Conservation (phyloP, 768 basidiomycete genomes). For the Amylocystis lapponica region DNA sequence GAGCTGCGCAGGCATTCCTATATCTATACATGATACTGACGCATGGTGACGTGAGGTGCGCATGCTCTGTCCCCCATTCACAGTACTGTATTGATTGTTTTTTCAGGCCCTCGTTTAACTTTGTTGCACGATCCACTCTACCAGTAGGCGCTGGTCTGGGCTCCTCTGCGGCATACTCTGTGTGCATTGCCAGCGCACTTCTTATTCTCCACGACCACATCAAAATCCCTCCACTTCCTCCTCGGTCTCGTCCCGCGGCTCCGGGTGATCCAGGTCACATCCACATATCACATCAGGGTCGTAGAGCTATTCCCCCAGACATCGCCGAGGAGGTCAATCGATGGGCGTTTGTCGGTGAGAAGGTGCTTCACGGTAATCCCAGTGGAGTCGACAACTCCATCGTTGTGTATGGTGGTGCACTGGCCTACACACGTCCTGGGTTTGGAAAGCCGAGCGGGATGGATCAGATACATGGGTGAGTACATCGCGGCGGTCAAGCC, state of each 20-base stretch:
- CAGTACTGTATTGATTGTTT: constrained; percentile 9
- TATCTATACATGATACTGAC: constrained; percentile 88
- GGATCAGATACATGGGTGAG: constrained; percentile 81
- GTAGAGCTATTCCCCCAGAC: constrained; percentile 53
- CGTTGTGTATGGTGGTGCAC: constrained; percentile 85
- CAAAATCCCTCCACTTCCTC: constrained; percentile 44
- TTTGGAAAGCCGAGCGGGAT: constrained; percentile 77
- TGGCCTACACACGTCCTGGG: constrained; percentile 81
- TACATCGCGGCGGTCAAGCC: too few relatives aligned
- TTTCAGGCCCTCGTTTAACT: constrained; percentile 75
- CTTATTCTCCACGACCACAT: constrained; percentile 74
- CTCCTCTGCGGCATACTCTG: constrained; percentile 93
- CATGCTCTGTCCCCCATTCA: constrained; percentile 9
- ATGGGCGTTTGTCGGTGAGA: constrained; percentile 94
- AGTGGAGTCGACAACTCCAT: constrained; percentile 98
- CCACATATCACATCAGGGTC: constrained; percentile 59
- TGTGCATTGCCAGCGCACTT: constrained; percentile 75
- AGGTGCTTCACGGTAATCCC: constrained; percentile 94
- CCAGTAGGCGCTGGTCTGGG: constrained; percentile 96
- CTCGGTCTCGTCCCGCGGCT: constrained; percentile 30
- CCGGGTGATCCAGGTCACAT: constrained; percentile 42
- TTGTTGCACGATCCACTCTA: constrained; percentile 80
- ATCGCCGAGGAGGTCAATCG: constrained; percentile 80
- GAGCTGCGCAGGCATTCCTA: constrained; percentile 70
- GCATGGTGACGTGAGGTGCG: constrained; percentile 50